Evolutionary conservation across 108 stramenopile genomes (phyloP).

Genomic region (Nannochloropsis granulata): DNA sequence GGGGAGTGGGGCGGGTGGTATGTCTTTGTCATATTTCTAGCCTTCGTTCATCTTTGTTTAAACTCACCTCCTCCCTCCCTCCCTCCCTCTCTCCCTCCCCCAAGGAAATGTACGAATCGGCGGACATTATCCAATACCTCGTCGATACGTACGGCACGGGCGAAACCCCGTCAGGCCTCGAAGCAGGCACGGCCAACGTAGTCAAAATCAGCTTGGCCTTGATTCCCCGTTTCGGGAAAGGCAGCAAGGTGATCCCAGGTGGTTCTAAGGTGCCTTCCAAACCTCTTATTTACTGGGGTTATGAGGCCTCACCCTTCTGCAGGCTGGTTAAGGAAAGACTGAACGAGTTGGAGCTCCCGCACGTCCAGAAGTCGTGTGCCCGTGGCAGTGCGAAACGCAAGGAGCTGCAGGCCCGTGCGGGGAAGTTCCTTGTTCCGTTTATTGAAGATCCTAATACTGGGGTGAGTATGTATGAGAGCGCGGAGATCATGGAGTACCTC

Average conservation of each 20-base stretch:
- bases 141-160: constrained; percentile 58
- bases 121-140: constrained; percentile 61
- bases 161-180: constrained; percentile 34
- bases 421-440: constrained; percentile 68
- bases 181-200: constrained; percentile 43
- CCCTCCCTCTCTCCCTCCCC: background rate
- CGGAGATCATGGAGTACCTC: constrained; percentile 66
- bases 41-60: too few species aligned
- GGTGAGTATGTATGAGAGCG: constrained; percentile 53
- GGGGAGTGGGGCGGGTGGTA: background rate
- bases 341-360: constrained; percentile 52
- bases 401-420: constrained; percentile 49
- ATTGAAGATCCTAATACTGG: constrained; percentile 73
- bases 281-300: constrained; percentile 42
- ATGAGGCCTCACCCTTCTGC: constrained; percentile 63
- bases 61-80: background rate
- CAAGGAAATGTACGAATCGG: constrained; percentile 51
- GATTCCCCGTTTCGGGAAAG: background rate
- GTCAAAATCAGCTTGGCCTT: constrained; percentile 34
- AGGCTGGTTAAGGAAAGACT: constrained; percentile 54
- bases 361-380: constrained; percentile 53
- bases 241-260: background rate
- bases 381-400: constrained; percentile 65
- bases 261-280: background rate
- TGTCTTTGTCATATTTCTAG: too few species aligned